Evolutionary conservation across 331 rosid genomes (phyloP).

Genomic region (Pyracantha coccinea): DNA sequence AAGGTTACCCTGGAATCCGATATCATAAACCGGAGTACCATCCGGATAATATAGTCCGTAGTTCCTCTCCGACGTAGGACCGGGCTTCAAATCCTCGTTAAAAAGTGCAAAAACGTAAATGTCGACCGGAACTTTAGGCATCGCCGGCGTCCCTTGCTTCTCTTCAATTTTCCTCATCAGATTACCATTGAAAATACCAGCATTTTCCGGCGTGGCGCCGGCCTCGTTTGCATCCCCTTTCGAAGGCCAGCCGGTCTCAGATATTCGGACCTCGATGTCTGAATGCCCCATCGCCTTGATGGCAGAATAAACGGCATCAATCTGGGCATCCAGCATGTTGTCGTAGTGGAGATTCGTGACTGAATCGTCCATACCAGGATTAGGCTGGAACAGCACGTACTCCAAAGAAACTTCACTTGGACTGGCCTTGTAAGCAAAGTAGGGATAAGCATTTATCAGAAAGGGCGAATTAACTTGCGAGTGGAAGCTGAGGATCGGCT

Average conservation of each 20-base stretch:
- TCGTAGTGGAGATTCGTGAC: slow-evolving; percentile 67
- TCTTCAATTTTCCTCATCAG: slow-evolving; percentile 46
- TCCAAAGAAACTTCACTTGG: slow-evolving; percentile 45
- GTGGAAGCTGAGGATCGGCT: slow-evolving; percentile 61
- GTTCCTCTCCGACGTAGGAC: slow-evolving; percentile 79
- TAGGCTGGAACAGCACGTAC: slow-evolving; percentile 75
- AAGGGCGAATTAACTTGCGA: slow-evolving; percentile 63
- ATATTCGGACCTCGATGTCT: slow-evolving; percentile 60
- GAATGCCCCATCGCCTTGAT: slow-evolving; percentile 66
- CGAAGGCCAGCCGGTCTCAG: slow-evolving; percentile 98
- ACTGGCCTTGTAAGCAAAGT: slow-evolving; percentile 62
- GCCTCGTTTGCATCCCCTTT: slow-evolving; percentile 63
- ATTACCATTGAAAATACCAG: slow-evolving; percentile 63
- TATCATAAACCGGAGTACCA: slow-evolving; percentile 64
- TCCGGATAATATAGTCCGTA: slow-evolving; percentile 83
- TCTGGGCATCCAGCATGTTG: slow-evolving; percentile 88
- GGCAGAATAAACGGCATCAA: slow-evolving; percentile 80
- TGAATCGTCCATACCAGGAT: slow-evolving; percentile 59
- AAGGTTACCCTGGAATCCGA: slow-evolving; percentile 59
- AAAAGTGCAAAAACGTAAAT: slow-evolving; percentile 79
- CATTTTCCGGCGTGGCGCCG: slow-evolving; percentile 77
- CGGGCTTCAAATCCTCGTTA: slow-evolving; percentile 74
- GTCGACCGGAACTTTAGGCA: slow-evolving; percentile 61
- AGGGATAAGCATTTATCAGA: slow-evolving; percentile 77
- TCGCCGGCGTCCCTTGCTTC: slow-evolving; percentile 77